Base-by-base conservation (phyloP, 176 grass and related monocot species). In the Urochloa ruziziensis region DNA sequence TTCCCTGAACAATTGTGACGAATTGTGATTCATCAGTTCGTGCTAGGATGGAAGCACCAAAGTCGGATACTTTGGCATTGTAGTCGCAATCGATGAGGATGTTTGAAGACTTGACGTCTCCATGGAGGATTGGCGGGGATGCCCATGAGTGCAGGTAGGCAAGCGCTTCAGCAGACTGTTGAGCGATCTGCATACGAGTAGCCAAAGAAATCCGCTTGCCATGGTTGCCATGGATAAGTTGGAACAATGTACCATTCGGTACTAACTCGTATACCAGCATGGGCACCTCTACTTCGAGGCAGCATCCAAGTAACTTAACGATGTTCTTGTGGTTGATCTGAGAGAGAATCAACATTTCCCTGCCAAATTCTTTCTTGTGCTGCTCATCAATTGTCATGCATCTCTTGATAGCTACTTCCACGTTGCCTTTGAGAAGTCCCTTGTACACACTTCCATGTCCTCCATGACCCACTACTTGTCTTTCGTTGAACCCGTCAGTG, bases 1-100 rank as follows among this genome's bases (percentile, higher is more conserved):
- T 91, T 17, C 85, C 89, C 76, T 91, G 89, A n/a, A 91, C 81
- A 4, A 87, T 3, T 21, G 85, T 87, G 61, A 87, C 70, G 10
- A 87, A 87, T 0, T 87, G 85, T 0, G 78, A 81, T 39, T 82
- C 39, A 0, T 87, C 78, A 0, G 62, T 87, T 24, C 78, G 78
- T n/a, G 85, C 85, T 3, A 87, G 0, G 4, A 62, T 44, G 10
- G 39, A 44, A 46, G 37, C 24, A 2, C 42, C 84, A 10, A 86
- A 86, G 46, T 86, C 84, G 8, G 84, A 86, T 2, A 86, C 11
- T 61, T 86, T 86, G 1, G 51, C 51, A 0, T 15, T 80, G 27
- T 62, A 80, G 21, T 64, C 46, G 3, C 19, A 3, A 73, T 86
- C 66, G 1, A 77, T 35, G 35, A 77, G 74, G 35, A 77, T 77